Conservation (phyloP, 768 basidiomycete species). For the Russula sp. region DNA sequence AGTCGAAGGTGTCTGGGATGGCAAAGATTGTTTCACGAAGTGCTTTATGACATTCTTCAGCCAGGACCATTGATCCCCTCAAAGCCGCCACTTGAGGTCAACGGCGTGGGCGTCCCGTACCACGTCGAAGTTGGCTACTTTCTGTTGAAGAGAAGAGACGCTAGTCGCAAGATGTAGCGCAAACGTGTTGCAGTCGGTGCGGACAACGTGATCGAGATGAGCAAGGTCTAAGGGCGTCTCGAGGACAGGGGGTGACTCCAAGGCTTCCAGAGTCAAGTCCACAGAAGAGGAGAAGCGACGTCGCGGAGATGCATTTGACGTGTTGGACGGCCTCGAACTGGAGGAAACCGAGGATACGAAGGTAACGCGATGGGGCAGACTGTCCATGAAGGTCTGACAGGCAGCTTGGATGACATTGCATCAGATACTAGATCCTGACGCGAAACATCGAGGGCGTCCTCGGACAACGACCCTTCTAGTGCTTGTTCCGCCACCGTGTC, state of each 20-base stretch:
- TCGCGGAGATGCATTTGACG: constrained; percentile 35
- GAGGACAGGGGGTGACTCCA: constrained; percentile 37
- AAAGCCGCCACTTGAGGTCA: constrained; percentile 19
- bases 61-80: constrained; percentile 11
- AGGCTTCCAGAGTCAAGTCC: constrained; percentile 40
- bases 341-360: constrained; percentile 47
- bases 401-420: constrained; percentile 42
- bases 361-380: constrained; percentile 51
- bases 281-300: constrained; percentile 38
- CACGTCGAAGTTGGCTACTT: constrained; percentile 14
- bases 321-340: constrained; percentile 22
- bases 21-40: constrained; percentile 41
- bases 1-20: constrained; percentile 34
- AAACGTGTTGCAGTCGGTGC: constrained; percentile 66
- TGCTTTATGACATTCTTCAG: constrained; percentile 39
- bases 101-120: constrained; percentile 18
- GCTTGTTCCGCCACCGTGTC: constrained; percentile 45
- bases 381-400: constrained; percentile 49
- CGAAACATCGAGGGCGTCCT: constrained; percentile 35
- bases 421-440: constrained; percentile 40
- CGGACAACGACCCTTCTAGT: constrained; percentile 38
- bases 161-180: constrained; percentile 41
- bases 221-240: constrained; percentile 56
- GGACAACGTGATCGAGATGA: constrained; percentile 62
- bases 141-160: constrained; percentile 35